A percentile compares a stretch with the other conserved stretches of the same genome.
Conservation (phyloP, 441 rosid species). For the Sinapis alba region DNA sequence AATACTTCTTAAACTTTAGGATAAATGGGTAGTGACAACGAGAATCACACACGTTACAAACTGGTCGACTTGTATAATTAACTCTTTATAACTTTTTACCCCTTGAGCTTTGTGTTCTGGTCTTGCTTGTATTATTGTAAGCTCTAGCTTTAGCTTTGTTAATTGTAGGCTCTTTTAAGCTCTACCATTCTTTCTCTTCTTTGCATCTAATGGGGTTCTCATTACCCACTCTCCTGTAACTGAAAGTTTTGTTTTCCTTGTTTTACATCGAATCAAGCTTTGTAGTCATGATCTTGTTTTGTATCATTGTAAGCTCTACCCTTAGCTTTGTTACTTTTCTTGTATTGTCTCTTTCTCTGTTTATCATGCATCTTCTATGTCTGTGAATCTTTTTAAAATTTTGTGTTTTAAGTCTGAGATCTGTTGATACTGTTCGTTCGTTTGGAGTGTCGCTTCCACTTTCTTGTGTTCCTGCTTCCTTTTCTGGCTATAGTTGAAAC, state of each 20-base stretch:
- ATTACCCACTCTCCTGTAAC: too few relatives aligned
- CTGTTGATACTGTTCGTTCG: constrained; percentile 9
- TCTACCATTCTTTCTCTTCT: constrained; percentile 15
- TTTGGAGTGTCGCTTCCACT: background rate
- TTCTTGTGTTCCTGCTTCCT: background rate
- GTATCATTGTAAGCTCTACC: background rate
- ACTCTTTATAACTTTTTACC: too few relatives aligned
- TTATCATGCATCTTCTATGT: constrained; percentile 10
- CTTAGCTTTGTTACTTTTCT: too few relatives aligned
- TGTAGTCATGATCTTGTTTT: too few relatives aligned
- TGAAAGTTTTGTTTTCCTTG: background rate
- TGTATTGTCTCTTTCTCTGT: background rate
- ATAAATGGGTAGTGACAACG: background rate
- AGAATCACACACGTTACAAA: background rate
- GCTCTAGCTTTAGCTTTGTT: background rate
- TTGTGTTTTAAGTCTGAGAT: constrained; percentile 14
- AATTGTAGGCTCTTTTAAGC: too few relatives aligned
- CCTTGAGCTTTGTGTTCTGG: constrained; percentile 26
- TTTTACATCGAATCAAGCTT: too few relatives aligned
- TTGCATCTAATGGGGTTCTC: too few relatives aligned
- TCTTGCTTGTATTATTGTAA: constrained; percentile 26
- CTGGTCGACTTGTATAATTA: background rate
- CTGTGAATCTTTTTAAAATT: background rate
- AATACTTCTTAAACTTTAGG: background rate
- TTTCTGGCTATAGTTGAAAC: background rate